Evolutionary conservation across 106 monocot genomes (phyloP).

Genomic region (Posidonia australis): DNA sequence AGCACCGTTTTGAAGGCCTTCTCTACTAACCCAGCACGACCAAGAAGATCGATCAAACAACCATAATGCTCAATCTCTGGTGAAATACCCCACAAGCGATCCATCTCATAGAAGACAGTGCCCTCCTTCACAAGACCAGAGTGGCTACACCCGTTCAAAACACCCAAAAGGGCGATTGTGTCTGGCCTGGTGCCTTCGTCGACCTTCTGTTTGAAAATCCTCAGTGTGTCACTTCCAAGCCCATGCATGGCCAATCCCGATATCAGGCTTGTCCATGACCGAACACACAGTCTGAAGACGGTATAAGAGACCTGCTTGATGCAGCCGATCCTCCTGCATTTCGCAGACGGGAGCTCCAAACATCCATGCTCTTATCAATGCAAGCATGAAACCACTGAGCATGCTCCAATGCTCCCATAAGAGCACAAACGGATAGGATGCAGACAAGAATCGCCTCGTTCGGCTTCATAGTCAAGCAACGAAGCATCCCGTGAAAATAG

Average conservation of each 20-base stretch:
- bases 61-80: conserved; percentile 40
- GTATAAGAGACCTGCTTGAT: conserved; percentile 20
- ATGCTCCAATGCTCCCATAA: conserved; percentile 34
- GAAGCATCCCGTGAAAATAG: conserved; percentile 31
- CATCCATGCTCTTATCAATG: conserved; percentile 9
- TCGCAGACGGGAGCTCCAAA: conserved; percentile 27
- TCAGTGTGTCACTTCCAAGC: conserved; percentile 19
- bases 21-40: conserved; percentile 18
- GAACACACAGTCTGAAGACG: conserved; percentile 5
- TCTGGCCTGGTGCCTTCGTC: conserved; percentile 23
- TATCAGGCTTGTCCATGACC: conserved; percentile 49
- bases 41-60: conserved; percentile 37
- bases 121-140: conserved; percentile 31
- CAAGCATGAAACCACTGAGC: conserved; percentile 39
- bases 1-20: conserved; percentile 6
- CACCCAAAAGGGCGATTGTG: conserved; percentile 20
- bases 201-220: conserved; percentile 19
- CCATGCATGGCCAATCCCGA: conserved; percentile 40
- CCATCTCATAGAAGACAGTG: conserved; percentile 22
- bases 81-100: conserved; percentile 10
- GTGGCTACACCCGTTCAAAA: conserved; percentile 41
- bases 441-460: conserved; percentile 30
- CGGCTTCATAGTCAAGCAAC: not conserved
- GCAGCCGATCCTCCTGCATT: conserved; percentile 32
- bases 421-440: conserved; percentile 36